These are phyloP conservation scores for Russula vinacea DNA, from an alignment of 768 basidiomycete genomes.

Conservation along the genomic window DNA sequence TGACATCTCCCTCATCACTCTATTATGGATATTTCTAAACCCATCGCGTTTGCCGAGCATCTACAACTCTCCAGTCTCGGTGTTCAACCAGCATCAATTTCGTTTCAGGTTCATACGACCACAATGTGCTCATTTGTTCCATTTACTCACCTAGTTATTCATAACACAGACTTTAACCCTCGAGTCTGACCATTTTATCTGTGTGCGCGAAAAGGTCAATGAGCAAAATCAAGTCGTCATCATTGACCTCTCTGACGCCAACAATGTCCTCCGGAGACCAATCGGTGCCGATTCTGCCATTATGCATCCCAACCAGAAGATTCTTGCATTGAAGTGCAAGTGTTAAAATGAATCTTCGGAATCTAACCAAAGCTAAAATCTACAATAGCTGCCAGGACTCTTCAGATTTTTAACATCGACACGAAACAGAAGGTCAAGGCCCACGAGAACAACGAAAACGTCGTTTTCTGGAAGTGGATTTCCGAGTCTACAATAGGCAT, in stretches of 20 bases:
- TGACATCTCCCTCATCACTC: not conserved
- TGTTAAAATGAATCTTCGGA: not conserved
- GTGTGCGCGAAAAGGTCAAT: slow-evolving; percentile 91
- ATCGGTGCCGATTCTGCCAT: slow-evolving; percentile 99
- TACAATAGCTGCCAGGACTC: slow-evolving; percentile 75
- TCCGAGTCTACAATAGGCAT: slow-evolving; percentile 87
- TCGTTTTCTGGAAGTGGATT: slow-evolving; percentile 99
- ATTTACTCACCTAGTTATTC: not conserved
- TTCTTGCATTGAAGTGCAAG: slow-evolving; percentile 89
- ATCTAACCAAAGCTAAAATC: slow-evolving; percentile 11
- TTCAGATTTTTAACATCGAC: slow-evolving; percentile 98
- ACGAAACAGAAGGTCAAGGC: slow-evolving; percentile 98
- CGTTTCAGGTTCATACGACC: slow-evolving; percentile 75
- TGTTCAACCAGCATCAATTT: slow-evolving; percentile 94
- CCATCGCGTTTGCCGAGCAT: slow-evolving; percentile 87
- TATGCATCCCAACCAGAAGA: slow-evolving; percentile 96
- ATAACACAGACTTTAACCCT: slow-evolving; percentile 75
- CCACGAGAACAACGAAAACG: slow-evolving; percentile 88
- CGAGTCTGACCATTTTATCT: slow-evolving; percentile 98
- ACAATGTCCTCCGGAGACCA: slow-evolving; percentile 92
- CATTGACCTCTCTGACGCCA: slow-evolving; percentile 95
- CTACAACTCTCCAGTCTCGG: slow-evolving; percentile 93
- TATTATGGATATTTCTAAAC: slow-evolving; percentile 51
- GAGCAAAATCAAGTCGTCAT: slow-evolving; percentile 98
- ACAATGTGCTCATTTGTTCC: slow-evolving; percentile 6